Base-by-base conservation (phyloP, 495 filamentous ascomycete genomes). In the Penicillium tannophilum region DNA sequence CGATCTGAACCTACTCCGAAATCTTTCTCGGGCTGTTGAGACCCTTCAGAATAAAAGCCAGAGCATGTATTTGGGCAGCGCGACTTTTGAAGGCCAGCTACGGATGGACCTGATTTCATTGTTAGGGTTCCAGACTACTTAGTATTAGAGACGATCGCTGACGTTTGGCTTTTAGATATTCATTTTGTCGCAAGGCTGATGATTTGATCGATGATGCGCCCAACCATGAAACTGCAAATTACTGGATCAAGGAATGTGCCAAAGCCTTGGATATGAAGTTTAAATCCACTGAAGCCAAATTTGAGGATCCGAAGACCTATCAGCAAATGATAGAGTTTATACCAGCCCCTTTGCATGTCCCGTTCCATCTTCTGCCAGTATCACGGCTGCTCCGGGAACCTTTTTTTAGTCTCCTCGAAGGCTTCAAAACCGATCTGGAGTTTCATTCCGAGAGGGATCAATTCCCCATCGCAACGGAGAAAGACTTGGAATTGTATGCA, bases 131-230 rank as follows among this genome's bases (percentile, higher is more conserved):
- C 7, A 28, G 35, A 12, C 20, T 23, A 23, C 20, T 23, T n/a
- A 43, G 41, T 8, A 43, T 44, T 12, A 6, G 41, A 16, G 41
- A 23, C 2, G 20, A 23, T 23, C 20, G n/a, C 35, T 23, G 10
- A 43, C 23, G 16, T n/a, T 6, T n/a, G 41, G 6, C 6, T 23
- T 2, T 23, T 2, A 44, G 82, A 30, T 90, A 89, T 67, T 86
- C 87, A 0, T 90, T 88, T 63, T 90, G 86, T 60, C 81, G 88
- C 17, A 81, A 89, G 1, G 84, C 85, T 14, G 88, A 90, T 67
- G 86, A 90, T 54, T 70, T 90, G 5, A 76, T 90, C 12, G 88
- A 90, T 59, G 76, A 86, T 53, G 79, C 85, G 9, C 60, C 54
- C 6, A 71, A 75, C 6, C 49, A 65, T 2, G 62, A 60, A 1